These are phyloP conservation scores for Avicennia marina DNA, from an alignment of 257 asterid species.

Conservation along the genomic window DNA sequence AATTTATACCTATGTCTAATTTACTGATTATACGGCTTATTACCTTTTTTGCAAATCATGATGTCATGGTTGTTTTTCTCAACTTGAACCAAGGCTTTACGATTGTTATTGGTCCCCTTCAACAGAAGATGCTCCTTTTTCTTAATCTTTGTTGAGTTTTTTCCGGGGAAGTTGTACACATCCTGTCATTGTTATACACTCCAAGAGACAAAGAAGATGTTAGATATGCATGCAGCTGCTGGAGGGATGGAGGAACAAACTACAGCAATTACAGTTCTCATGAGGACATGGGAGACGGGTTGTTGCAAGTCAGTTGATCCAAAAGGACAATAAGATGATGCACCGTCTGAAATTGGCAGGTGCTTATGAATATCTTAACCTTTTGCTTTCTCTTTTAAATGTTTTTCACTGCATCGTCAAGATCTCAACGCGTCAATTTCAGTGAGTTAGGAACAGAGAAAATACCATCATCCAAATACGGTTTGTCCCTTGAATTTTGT, in stretches of 20 bases:
- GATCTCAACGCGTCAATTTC: not conserved
- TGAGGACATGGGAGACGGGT: conserved; percentile 43
- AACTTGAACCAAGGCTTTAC: not conserved
- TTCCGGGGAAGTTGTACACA: not conserved
- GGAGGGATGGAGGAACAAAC: conserved; percentile 55
- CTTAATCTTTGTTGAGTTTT: not conserved
- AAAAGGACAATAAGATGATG: conserved; percentile 50
- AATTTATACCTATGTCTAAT: conserved; percentile 10
- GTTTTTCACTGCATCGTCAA: not conserved
- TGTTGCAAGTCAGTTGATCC: conserved; percentile 38
- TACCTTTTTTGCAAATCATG: conserved; percentile 5
- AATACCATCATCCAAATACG: too few species aligned
- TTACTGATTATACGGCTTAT: not conserved
- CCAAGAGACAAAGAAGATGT: conserved; percentile 40
- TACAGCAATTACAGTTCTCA: conserved; percentile 43
- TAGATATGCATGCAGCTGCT: conserved; percentile 56
- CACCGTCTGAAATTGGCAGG: conserved; percentile 33
- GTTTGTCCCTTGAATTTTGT: too few species aligned
- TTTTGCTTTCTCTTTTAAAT: not conserved
- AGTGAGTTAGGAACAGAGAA: not conserved
- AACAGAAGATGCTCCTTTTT: not conserved
- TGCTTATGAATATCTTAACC: conserved; percentile 8
- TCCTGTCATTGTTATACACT: conserved; percentile 23
- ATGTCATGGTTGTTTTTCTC: not conserved
- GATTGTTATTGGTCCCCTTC: too few species aligned